phyloP scores from a whole-genome alignment of 129 eudicot species.

The Flaveria brownii region DNA sequence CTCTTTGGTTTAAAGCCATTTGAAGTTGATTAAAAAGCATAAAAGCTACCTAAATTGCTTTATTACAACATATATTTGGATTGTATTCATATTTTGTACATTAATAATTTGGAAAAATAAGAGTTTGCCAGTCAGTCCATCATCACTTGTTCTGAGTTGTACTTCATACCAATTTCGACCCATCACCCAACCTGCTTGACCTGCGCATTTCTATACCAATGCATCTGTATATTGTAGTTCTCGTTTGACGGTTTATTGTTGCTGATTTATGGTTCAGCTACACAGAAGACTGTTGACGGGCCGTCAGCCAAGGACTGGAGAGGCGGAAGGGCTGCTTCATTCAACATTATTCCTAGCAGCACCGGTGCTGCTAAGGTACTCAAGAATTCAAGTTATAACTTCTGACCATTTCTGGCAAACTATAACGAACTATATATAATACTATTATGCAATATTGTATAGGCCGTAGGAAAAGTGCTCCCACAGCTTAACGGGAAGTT shows the following conservation, averaged over 20 bases:
- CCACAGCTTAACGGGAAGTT: conserved; percentile 76
- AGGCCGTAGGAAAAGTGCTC: conserved; percentile 91
- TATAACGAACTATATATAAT: neutral
- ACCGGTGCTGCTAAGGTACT: conserved; percentile 76
- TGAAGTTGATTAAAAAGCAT: neutral
- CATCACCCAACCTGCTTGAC: neutral
- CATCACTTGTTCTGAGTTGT: conserved; percentile 10
- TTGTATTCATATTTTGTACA: neutral
- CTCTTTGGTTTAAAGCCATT: neutral
- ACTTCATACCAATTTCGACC: neutral
- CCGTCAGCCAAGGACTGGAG: conserved; percentile 74
- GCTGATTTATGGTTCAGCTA: conserved; percentile 39
- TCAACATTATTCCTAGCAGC: conserved; percentile 74
- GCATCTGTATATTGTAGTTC: neutral
- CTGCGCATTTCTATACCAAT: neutral
- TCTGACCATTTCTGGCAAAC: neutral
- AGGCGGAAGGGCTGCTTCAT: conserved; percentile 74
- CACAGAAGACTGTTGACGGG: conserved; percentile 72
- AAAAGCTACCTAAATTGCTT: neutral
- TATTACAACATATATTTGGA: neutral
- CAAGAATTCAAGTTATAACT: neutral
- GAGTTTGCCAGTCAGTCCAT: neutral
- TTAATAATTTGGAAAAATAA: neutral
- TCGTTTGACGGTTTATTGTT: neutral
- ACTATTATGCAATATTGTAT: too few species aligned